These are phyloP conservation scores for Jaapia argillacea DNA, from an alignment of 768 basidiomycete genomes.

Conservation along the genomic window DNA sequence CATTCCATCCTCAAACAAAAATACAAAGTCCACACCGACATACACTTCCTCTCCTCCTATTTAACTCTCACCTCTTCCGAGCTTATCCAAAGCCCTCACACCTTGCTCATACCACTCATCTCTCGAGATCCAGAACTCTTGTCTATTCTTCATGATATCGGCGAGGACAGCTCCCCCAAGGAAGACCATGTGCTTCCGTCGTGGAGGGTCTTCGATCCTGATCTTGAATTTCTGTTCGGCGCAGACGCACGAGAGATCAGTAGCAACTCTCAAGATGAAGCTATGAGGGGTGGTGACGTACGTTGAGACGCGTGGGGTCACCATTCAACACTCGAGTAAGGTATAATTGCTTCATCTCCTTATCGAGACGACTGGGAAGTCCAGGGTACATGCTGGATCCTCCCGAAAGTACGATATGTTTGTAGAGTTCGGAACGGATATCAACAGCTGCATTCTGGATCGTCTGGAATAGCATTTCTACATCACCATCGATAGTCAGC, in stretches of 20 bases:
- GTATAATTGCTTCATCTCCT: constrained; percentile 99
- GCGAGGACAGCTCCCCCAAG: constrained; percentile 97
- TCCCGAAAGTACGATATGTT: constrained; percentile 95
- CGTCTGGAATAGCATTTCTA: constrained; percentile 95
- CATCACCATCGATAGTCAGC: neutral
- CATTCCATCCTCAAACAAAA: too few species aligned
- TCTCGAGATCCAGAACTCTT: constrained; percentile 92
- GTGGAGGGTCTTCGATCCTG: constrained; percentile 94
- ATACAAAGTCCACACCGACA: too few species aligned
- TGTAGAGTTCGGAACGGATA: constrained; percentile 85
- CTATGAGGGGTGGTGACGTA: constrained; percentile 40
- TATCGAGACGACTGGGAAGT: constrained; percentile 91
- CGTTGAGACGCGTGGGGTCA: constrained; percentile 77
- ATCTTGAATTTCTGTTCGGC: constrained; percentile 94
- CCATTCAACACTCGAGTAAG: constrained; percentile 81
- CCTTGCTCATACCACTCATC: constrained; percentile 97
- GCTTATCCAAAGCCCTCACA: constrained; percentile 69
- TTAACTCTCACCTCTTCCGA: constrained; percentile 50
- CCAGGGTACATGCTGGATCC: constrained; percentile 99
- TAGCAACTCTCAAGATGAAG: neutral
- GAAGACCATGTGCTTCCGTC: constrained; percentile 99
- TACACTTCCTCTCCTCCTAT: neutral
- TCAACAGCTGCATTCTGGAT: constrained; percentile 91
- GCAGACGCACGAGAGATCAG: neutral
- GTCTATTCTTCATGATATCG: constrained; percentile 93